These are phyloP conservation scores for Colletotrichum liriopes DNA, from an alignment of 2,329 filamentous ascomycete species.

Conservation along the genomic window DNA sequence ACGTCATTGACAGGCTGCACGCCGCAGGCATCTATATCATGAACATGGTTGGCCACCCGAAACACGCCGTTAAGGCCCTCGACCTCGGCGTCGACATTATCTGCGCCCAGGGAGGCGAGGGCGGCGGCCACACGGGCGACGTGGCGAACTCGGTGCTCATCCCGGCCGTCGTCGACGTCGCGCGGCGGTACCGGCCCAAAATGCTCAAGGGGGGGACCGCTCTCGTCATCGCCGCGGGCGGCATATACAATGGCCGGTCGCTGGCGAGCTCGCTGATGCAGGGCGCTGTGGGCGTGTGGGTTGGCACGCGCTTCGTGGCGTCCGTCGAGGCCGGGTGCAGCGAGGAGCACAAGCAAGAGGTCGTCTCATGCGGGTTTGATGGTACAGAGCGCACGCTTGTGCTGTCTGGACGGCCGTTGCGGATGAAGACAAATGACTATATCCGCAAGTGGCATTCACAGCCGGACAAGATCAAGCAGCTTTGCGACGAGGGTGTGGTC, in stretches of 20 bases:
- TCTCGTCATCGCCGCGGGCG: constrained; percentile 90
- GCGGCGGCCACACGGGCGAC: constrained; percentile 92
- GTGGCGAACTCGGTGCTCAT: constrained; percentile 90
- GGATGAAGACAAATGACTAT: constrained; percentile 88
- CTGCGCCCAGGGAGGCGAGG: constrained; percentile 93
- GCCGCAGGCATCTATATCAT: constrained; percentile 86
- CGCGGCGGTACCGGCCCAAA: constrained; percentile 78
- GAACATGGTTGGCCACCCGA: constrained; percentile 98
- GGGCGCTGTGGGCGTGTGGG: constrained; percentile 92
- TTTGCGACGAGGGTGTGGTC: constrained; percentile 84
- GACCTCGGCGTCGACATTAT: constrained; percentile 91
- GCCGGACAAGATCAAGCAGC: constrained; percentile 80
- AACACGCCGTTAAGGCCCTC: constrained; percentile 91
- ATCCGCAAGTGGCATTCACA: constrained; percentile 84
- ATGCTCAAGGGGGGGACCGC: constrained; percentile 79
- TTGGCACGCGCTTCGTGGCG: constrained; percentile 93
- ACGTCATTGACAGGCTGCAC: constrained; percentile 84
- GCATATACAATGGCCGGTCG: constrained; percentile 86
- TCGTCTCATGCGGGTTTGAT: constrained; percentile 83
- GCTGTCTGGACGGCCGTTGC: constrained; percentile 84
- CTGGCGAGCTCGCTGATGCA: constrained; percentile 89
- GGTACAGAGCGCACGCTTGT: constrained; percentile 89
- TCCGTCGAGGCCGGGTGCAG: constrained; percentile 85
- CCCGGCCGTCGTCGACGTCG: constrained; percentile 89
- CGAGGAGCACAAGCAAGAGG: constrained; percentile 85